Conservation (phyloP, 192 early-diverging fungal species). For the Paraglomus brasilianum region DNA sequence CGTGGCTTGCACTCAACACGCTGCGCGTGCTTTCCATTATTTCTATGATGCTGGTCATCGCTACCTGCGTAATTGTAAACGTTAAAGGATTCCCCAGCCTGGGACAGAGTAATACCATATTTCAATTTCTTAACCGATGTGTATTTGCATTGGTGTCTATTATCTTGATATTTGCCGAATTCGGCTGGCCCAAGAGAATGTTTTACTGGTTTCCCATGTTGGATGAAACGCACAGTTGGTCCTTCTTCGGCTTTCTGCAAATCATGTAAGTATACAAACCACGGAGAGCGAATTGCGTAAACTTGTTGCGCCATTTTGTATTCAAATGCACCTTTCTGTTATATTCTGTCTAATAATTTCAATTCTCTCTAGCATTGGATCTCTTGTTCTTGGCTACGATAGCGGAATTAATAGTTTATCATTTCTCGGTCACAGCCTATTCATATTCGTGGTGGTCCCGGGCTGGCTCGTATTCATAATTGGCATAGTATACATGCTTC, state of each 20-base stretch:
- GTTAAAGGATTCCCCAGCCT: slow-evolving; percentile 25
- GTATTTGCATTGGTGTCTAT: slow-evolving; percentile 20
- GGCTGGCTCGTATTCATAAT: slow-evolving; percentile 30
- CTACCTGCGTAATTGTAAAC: slow-evolving; percentile 29
- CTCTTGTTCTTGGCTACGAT: slow-evolving; percentile 30
- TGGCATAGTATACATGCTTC: slow-evolving; percentile 23
- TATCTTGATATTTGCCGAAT: slow-evolving; percentile 23
- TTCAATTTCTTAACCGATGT: slow-evolving; percentile 25
- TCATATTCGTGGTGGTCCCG: slow-evolving; percentile 22
- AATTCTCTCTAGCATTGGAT: slow-evolving; percentile 6
- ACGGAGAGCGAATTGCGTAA: too few species aligned
- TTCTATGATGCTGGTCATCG: slow-evolving; percentile 19
- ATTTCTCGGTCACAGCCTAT: slow-evolving; percentile 27
- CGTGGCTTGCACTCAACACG: slow-evolving; percentile 12
- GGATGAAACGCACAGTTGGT: slow-evolving; percentile 26
- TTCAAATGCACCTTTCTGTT: neutral
- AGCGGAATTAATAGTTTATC: slow-evolving; percentile 16
- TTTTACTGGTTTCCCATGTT: slow-evolving; percentile 23
- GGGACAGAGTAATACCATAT: slow-evolving; percentile 29
- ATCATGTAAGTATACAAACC: slow-evolving; percentile 4
- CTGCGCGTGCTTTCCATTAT: slow-evolving; percentile 28
- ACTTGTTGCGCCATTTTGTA: too few species aligned
- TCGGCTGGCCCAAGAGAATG: slow-evolving; percentile 13
- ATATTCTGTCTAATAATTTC: neutral
- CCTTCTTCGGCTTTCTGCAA: slow-evolving; percentile 30